Conservation (phyloP, 345 rosid genomes). For the Nasturtium officinale region DNA sequence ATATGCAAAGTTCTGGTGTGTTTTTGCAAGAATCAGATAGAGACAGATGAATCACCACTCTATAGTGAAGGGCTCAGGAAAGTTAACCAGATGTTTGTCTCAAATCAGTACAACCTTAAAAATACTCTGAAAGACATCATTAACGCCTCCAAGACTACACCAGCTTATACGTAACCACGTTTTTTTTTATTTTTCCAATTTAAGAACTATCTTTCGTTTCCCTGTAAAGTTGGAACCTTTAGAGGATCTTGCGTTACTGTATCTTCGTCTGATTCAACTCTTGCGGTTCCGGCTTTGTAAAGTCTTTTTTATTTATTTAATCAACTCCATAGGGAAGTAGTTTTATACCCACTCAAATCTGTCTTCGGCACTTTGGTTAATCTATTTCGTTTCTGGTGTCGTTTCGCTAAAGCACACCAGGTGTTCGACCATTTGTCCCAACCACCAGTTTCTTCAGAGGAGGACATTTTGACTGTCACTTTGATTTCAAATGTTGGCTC, state of each 20-base stretch:
- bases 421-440: slow-evolving; percentile 40
- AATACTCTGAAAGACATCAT: slow-evolving; percentile 50
- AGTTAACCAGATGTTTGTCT: background rate
- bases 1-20: too few species aligned
- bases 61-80: too few species aligned
- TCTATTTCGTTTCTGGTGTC: background rate
- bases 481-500: slow-evolving; percentile 46
- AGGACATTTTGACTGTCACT: background rate
- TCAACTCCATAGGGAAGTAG: background rate
- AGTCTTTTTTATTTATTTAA: background rate
- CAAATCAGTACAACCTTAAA: slow-evolving; percentile 49
- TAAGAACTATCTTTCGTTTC: background rate
- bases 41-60: too few species aligned
- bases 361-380: background rate
- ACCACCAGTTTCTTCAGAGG: background rate
- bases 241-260: too few species aligned
- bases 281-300: background rate
- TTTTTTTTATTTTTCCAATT: too few species aligned
- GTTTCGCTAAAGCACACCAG: slow-evolving; percentile 13
- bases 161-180: too few species aligned
- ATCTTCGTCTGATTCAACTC: background rate
- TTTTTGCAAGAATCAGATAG: too few species aligned
- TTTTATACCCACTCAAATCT: background rate
- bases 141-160: background rate
- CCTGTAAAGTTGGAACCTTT: slow-evolving; percentile 15